A percentile compares a stretch with the other conserved stretches of the same genome.
Evolutionary conservation across 192 early-diverging fungal species (phyloP).

Genomic region (Chytriomyces sp.): DNA sequence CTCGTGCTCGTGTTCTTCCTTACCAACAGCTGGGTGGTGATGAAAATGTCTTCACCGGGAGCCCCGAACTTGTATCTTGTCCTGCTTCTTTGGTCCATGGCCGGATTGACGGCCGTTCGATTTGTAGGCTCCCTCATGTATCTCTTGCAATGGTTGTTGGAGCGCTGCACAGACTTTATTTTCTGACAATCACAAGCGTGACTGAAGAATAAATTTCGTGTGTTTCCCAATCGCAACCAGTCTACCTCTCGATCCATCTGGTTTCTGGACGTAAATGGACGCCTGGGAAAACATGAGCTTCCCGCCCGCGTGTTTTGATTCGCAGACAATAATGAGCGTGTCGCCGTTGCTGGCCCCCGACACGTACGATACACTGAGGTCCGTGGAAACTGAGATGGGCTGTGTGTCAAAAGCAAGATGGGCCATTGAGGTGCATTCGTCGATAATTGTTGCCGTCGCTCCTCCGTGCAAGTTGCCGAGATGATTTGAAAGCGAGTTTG

Average conservation of each 20-base stretch:
- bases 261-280: slow-evolving; percentile 4
- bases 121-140: slow-evolving; percentile 37
- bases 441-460: slow-evolving; percentile 25
- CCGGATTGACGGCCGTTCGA: slow-evolving; percentile 33
- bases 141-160: slow-evolving; percentile 38
- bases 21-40: slow-evolving; percentile 39
- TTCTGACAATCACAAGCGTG: slow-evolving; percentile 8
- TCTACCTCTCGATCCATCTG: slow-evolving; percentile 3
- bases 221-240: slow-evolving; percentile 27
- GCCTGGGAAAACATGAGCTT: slow-evolving; percentile 18
- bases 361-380: slow-evolving; percentile 20
- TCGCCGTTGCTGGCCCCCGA: slow-evolving; percentile 1
- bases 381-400: slow-evolving; percentile 1
- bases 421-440: slow-evolving; percentile 6
- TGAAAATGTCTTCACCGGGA: slow-evolving; percentile 9
- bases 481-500: not conserved
- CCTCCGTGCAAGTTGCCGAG: slow-evolving; percentile 20
- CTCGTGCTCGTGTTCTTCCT: slow-evolving; percentile 44
- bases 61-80: slow-evolving; percentile 47
- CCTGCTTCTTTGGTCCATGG: slow-evolving; percentile 68
- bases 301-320: not conserved
- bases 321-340: slow-evolving; percentile 7
- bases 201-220: slow-evolving; percentile 19
- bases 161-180: slow-evolving; percentile 31
- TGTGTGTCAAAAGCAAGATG: not conserved